A percentile compares a stretch with the other conserved stretches of the same genome.
Evolutionary conservation across 2,329 filamentous ascomycete species (phyloP).

Genomic region (Curvularia verruculosa): DNA sequence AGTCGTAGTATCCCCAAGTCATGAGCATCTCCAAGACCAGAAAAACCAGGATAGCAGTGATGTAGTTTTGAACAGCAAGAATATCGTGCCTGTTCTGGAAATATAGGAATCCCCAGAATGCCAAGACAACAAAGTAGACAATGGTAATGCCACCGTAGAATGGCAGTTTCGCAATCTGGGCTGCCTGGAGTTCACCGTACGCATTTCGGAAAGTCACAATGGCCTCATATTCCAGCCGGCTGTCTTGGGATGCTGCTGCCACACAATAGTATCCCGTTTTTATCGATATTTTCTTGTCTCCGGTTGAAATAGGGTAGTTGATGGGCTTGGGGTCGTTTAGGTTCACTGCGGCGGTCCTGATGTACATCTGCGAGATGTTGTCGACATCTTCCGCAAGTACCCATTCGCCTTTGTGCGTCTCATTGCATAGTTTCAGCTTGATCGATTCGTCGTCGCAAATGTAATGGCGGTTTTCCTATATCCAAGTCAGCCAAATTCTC

Average conservation of each 20-base stretch:
- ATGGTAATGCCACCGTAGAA: slow-evolving; percentile 97
- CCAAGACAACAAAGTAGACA: slow-evolving; percentile 84
- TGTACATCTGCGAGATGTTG: slow-evolving; percentile 70
- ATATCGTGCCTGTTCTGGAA: slow-evolving; percentile 94
- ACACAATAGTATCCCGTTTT: slow-evolving; percentile 98
- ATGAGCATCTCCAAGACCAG: slow-evolving; percentile 95
- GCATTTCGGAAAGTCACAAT: slow-evolving; percentile 93
- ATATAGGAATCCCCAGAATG: slow-evolving; percentile 94
- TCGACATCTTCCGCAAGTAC: slow-evolving; percentile 79
- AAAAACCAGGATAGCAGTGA: slow-evolving; percentile 94
- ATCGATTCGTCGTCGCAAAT: slow-evolving; percentile 80
- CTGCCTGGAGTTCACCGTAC: slow-evolving; percentile 92
- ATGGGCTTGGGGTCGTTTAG: slow-evolving; percentile 75
- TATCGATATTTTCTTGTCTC: slow-evolving; percentile 38
- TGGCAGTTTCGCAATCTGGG: slow-evolving; percentile 94
- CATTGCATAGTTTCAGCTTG: slow-evolving; percentile 71
- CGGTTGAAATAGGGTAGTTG: slow-evolving; percentile 74
- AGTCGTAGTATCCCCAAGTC: slow-evolving; percentile 99
- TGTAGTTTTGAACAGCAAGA: slow-evolving; percentile 96
- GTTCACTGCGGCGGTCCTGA: slow-evolving; percentile 81
- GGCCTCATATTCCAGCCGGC: slow-evolving; percentile 72
- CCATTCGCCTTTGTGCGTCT: slow-evolving; percentile 81
- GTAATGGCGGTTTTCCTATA: slow-evolving; percentile 60
- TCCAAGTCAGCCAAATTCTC: slow-evolving; percentile 26
- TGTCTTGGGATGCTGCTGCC: slow-evolving; percentile 73